Percentiles rank a stretch among this genome's conserved stretches.
phyloP scores from a whole-genome alignment of 2,329 filamentous ascomycete species.

The Byssothecium circinans region DNA sequence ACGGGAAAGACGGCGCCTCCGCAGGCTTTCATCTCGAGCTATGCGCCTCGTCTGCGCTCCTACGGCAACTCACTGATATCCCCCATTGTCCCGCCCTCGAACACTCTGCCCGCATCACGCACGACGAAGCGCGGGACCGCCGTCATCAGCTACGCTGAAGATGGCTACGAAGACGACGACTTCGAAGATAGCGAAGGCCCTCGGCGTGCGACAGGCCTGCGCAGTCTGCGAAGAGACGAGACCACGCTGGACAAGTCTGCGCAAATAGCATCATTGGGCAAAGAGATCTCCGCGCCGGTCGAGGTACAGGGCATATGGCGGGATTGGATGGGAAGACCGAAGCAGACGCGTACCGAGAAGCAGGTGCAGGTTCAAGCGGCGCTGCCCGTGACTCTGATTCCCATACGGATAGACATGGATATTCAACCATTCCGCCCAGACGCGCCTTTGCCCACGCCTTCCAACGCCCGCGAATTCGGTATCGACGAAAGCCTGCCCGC shows the following conservation, averaged over 20 bases:
- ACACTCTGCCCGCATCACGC: constrained; percentile 69
- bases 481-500: constrained; percentile 74
- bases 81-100: constrained; percentile 73
- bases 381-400: constrained; percentile 86
- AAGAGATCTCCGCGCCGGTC: constrained; percentile 77
- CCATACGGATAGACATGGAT: constrained; percentile 94
- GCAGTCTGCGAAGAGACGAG: constrained; percentile 75
- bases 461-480: constrained; percentile 58
- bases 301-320: constrained; percentile 88
- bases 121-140: constrained; percentile 98
- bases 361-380: constrained; percentile 68
- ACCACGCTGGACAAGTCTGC: constrained; percentile 62
- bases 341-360: constrained; percentile 56
- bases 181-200: constrained; percentile 74
- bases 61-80: constrained; percentile 92
- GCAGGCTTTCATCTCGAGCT: constrained; percentile 87
- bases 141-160: constrained; percentile 96
- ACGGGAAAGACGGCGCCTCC: constrained; percentile 57
- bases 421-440: constrained; percentile 75
- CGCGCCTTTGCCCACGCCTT: constrained; percentile 65
- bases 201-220: constrained; percentile 73
- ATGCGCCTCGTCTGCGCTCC: constrained; percentile 83
- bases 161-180: constrained; percentile 85
- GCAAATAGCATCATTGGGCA: constrained; percentile 75
- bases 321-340: constrained; percentile 87